A percentile compares a stretch with the other conserved stretches of the same genome.
phyloP scores from a whole-genome alignment of 768 basidiomycete species.

The Mycena latifolia region DNA sequence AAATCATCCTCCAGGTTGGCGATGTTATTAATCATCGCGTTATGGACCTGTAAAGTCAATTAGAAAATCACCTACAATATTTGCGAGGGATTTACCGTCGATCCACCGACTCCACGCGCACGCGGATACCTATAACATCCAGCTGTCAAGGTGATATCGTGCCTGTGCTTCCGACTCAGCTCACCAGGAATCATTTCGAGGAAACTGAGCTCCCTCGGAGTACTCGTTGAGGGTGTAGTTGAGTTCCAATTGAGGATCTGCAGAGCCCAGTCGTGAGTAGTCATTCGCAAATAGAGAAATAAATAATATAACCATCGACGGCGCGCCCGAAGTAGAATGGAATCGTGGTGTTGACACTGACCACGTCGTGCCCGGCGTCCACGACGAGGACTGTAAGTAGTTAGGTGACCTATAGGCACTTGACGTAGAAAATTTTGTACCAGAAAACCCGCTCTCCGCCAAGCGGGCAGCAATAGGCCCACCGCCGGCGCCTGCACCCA shows the following conservation, averaged over 20 bases:
- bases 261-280: neutral
- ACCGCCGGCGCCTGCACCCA: conserved; percentile 44
- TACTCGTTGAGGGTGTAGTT: conserved; percentile 47
- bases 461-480: conserved; percentile 43
- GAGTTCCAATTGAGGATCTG: conserved; percentile 43
- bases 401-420: too few relatives aligned
- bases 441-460: conserved; percentile 42
- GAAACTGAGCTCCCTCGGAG: conserved; percentile 40
- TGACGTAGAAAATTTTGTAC: too few relatives aligned
- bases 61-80: neutral
- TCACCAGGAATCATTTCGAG: conserved; percentile 41
- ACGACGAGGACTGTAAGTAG: conserved; percentile 41
- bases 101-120: conserved; percentile 45
- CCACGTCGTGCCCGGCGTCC: conserved; percentile 45
- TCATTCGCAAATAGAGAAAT: neutral
- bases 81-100: too few relatives aligned
- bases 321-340: conserved; percentile 42
- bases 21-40: conserved; percentile 47
- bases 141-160: neutral
- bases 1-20: conserved; percentile 41
- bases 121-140: conserved; percentile 45
- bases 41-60: conserved; percentile 39
- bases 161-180: neutral
- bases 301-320: conserved; percentile 39
- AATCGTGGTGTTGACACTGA: conserved; percentile 44